These are phyloP conservation scores for Theobroma cacao DNA, from an alignment of 345 rosid genomes.

Conservation along the genomic window DNA sequence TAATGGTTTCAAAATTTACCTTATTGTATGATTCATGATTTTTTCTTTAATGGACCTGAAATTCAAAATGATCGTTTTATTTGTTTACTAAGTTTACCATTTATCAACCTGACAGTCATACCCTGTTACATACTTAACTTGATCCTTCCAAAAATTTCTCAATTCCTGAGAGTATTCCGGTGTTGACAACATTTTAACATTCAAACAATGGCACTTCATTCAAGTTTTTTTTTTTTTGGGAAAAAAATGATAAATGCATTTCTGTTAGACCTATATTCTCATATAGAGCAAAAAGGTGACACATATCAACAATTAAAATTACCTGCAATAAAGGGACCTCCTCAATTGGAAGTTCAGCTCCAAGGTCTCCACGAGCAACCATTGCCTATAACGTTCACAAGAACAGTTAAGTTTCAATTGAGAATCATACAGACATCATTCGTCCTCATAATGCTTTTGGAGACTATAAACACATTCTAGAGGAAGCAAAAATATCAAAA, in stretches of 20 bases:
- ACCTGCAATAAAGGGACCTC: constrained; percentile 97
- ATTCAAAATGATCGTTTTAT: background rate
- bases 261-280: background rate
- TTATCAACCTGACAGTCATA: background rate
- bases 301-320: constrained; percentile 6
- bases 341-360: constrained; percentile 98
- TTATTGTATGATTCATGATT: background rate
- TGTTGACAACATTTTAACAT: background rate
- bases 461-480: background rate
- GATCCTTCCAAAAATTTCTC: background rate
- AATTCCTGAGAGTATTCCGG: background rate
- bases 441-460: background rate
- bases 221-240: background rate
- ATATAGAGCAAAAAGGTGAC: background rate
- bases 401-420: background rate
- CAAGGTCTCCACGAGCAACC: constrained; percentile 99
- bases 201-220: background rate
- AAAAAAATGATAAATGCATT: background rate
- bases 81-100: background rate
- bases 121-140: background rate
- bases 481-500: constrained; percentile 15
- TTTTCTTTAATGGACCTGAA: background rate
- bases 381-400: constrained; percentile 57
- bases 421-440: background rate
- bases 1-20: background rate